phyloP scores from a whole-genome alignment of 2,329 filamentous ascomycete genomes.

The Elsinoe arachidis region DNA sequence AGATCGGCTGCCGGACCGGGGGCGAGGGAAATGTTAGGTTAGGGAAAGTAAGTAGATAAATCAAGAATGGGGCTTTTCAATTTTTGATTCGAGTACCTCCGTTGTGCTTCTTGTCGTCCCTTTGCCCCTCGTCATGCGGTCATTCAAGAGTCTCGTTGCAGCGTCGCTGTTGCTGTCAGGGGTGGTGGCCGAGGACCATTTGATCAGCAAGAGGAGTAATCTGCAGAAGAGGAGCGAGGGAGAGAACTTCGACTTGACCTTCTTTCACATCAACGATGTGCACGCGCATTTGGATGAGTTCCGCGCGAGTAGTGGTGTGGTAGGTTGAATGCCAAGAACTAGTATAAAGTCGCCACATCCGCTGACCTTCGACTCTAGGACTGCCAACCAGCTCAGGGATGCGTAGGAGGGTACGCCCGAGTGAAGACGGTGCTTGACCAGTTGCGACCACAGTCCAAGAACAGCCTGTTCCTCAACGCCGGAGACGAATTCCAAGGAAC shows the following conservation, averaged over 20 bases:
- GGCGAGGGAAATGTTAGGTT: neutral
- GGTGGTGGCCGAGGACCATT: slow-evolving; percentile 18
- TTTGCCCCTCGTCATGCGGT: neutral
- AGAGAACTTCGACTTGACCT: slow-evolving; percentile 32
- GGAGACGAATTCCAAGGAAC: slow-evolving; percentile 65
- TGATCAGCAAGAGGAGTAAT: slow-evolving; percentile 18
- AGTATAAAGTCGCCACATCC: neutral
- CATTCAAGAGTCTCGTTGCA: neutral
- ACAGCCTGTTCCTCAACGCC: slow-evolving; percentile 55
- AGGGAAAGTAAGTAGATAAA: neutral
- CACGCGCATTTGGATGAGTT: slow-evolving; percentile 60
- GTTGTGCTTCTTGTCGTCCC: neutral
- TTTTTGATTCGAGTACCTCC: neutral
- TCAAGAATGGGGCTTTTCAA: neutral
- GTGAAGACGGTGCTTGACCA: slow-evolving; percentile 53
- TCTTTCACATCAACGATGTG: slow-evolving; percentile 63
- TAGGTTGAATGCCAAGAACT: neutral
- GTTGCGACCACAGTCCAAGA: slow-evolving; percentile 48
- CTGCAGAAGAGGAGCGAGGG: slow-evolving; percentile 19
- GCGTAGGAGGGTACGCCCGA: slow-evolving; percentile 26
- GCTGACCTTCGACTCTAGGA: neutral
- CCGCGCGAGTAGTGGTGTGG: slow-evolving; percentile 34
- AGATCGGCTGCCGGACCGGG: neutral
- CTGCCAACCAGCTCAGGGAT: slow-evolving; percentile 7
- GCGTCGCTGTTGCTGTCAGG: neutral